Conservation (phyloP, 306 rosid species). For the Glycine soja region DNA sequence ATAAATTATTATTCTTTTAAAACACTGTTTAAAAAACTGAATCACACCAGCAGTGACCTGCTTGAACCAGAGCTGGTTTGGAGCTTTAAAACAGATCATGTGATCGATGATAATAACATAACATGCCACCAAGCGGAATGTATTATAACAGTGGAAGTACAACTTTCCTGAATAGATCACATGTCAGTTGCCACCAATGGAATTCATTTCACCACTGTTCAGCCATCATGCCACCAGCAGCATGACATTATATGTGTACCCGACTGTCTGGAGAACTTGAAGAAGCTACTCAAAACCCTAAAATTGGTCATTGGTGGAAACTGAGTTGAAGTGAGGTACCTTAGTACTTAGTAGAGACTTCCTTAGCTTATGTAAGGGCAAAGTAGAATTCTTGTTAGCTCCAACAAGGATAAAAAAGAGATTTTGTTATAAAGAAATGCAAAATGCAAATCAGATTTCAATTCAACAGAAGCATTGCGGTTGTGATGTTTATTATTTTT, state of each 20-base stretch:
- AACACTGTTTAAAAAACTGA: background rate
- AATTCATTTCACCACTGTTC: background rate
- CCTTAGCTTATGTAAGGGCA: background rate
- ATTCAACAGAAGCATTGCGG: background rate
- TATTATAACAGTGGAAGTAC: background rate
- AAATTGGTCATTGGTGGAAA: conserved; percentile 4
- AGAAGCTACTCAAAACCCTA: background rate
- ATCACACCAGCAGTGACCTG: background rate
- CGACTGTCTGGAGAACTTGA: background rate
- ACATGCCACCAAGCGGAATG: background rate
- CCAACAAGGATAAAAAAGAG: background rate
- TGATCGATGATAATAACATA: background rate
- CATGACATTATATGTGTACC: background rate
- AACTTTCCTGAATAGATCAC: background rate
- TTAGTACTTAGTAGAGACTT: background rate
- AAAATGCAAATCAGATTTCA: background rate
- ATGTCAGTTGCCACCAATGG: background rate
- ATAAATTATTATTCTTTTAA: background rate
- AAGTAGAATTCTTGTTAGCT: too few species aligned
- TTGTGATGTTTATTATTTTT: background rate
- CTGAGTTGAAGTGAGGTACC: background rate
- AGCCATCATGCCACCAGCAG: background rate
- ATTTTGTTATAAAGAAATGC: background rate
- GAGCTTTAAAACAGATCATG: background rate
- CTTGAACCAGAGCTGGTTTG: background rate